phyloP scores from a whole-genome alignment of 2,329 filamentous ascomycete species.

The Neurospora sp. region DNA sequence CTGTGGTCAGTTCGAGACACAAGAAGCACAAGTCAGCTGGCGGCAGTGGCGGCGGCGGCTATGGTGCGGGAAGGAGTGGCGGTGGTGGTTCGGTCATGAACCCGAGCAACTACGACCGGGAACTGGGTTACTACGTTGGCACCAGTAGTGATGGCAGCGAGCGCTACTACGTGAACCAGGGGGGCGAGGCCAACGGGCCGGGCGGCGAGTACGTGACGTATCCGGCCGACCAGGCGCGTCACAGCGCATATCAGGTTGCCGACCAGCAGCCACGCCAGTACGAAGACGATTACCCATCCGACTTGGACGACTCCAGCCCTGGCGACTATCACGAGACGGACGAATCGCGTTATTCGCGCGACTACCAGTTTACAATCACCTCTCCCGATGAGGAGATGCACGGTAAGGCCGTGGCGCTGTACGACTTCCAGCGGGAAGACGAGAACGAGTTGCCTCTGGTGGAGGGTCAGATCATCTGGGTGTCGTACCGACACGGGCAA shows the following conservation, averaged over 20 bases:
- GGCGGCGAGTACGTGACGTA: constrained; percentile 77
- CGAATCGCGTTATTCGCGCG: constrained; percentile 73
- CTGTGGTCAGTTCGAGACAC: constrained; percentile 75
- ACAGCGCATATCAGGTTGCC: constrained; percentile 37
- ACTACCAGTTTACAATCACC: constrained; percentile 91
- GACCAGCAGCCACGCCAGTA: constrained; percentile 37
- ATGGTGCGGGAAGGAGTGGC: constrained; percentile 32
- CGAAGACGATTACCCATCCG: constrained; percentile 29
- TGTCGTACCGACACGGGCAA: constrained; percentile 91
- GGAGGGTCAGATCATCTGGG: constrained; percentile 93
- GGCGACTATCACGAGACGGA: constrained; percentile 49
- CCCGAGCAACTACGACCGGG: constrained; percentile 44
- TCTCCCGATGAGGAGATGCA: constrained; percentile 97
- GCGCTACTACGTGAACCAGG: constrained; percentile 63
- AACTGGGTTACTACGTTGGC: constrained; percentile 57
- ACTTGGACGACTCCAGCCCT: constrained; percentile 49
- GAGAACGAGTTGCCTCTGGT: constrained; percentile 89
- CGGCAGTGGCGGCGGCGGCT: constrained; percentile 37
- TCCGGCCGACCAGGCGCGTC: constrained; percentile 52
- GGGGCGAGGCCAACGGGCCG: constrained; percentile 61
- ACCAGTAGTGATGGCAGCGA: constrained; percentile 62
- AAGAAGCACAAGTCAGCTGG: constrained; percentile 72
- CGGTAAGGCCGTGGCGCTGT: constrained; percentile 88
- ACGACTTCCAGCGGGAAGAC: constrained; percentile 91
- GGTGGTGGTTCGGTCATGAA: constrained; percentile 33